A percentile compares a stretch with the other conserved stretches of the same genome.
Evolutionary conservation across 2,329 filamentous ascomycete genomes (phyloP).

Genomic region (Colletotrichum incanum): DNA sequence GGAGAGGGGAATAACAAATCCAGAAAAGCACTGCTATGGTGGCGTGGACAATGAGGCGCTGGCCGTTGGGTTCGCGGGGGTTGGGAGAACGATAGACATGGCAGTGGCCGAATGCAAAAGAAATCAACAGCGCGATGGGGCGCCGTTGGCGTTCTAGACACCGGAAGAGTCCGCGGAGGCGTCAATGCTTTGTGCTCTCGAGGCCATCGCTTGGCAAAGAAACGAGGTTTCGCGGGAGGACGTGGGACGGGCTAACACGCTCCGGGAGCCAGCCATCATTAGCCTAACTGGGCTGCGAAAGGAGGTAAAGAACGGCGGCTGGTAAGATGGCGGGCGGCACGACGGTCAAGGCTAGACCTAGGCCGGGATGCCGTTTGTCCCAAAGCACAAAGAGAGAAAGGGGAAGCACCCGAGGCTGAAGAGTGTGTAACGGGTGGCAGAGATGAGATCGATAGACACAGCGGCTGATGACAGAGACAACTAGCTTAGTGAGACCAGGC

Average conservation of each 20-base stretch:
- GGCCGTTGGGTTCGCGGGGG: slow-evolving; percentile 7
- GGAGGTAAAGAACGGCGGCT: not conserved
- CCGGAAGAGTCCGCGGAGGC: not conserved
- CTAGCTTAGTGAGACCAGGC: not conserved
- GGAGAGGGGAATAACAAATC: slow-evolving; percentile 1
- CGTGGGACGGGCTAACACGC: not conserved
- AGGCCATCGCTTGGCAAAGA: not conserved
- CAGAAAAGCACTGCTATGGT: not conserved
- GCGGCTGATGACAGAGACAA: slow-evolving; percentile 11
- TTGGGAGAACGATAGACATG: not conserved
- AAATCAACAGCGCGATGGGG: slow-evolving; percentile 5
- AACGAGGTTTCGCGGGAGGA: not conserved
- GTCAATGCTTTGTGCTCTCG: not conserved
- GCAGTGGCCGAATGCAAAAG: not conserved
- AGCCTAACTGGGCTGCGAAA: slow-evolving; percentile 5
- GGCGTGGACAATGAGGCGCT: slow-evolving; percentile 7
- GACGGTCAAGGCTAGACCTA: slow-evolving; percentile 6
- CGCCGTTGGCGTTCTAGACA: slow-evolving; percentile 13
- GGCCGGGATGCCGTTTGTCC: slow-evolving; percentile 15
- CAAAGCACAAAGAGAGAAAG: not conserved
- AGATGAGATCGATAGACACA: slow-evolving; percentile 21
- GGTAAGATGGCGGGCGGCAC: not conserved
- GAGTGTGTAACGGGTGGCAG: slow-evolving; percentile 14
- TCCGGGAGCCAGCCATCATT: not conserved
- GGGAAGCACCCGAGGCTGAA: slow-evolving; percentile 15